Percentiles rank a stretch among this genome's conserved stretches.
These are phyloP conservation scores for Metschnikowia chrysomelidarum DNA, from an alignment of 805 yeast genomes.

Conservation along the genomic window DNA sequence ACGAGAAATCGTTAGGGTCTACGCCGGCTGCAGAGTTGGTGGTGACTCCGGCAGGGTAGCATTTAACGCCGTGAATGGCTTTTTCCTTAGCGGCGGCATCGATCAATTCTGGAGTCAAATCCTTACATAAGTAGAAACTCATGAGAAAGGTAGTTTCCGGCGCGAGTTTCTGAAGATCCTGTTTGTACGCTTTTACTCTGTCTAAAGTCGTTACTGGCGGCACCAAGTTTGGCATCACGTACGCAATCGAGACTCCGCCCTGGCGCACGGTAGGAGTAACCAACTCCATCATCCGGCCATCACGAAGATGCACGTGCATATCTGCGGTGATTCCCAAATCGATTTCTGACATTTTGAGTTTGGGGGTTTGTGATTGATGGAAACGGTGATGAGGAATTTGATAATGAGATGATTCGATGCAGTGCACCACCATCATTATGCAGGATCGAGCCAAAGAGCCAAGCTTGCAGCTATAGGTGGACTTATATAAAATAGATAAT, in stretches of 20 bases:
- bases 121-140: slow-evolving; percentile 81
- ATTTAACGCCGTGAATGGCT: slow-evolving; percentile 83
- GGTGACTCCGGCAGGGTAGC: slow-evolving; percentile 99
- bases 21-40: slow-evolving; percentile 93
- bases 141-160: slow-evolving; percentile 86
- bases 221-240: slow-evolving; percentile 92
- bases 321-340: slow-evolving; percentile 78
- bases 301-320: slow-evolving; percentile 94
- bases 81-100: slow-evolving; percentile 69
- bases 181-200: slow-evolving; percentile 67
- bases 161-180: slow-evolving; percentile 57
- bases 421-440: no score
- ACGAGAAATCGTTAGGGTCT: slow-evolving; percentile 85
- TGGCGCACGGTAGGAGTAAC: slow-evolving; percentile 85
- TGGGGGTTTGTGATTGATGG: no score
- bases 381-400: no score
- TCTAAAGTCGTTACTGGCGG: slow-evolving; percentile 87
- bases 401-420: no score
- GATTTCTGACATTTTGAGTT: slow-evolving; percentile 27
- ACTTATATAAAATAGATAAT: no score
- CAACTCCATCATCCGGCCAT: slow-evolving; percentile 88
- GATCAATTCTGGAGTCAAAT: slow-evolving; percentile 82
- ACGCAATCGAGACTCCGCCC: slow-evolving; percentile 91
- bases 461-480: no score
- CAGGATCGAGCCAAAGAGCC: no score